These are phyloP conservation scores for Tuber aestivum DNA, from an alignment of 495 filamentous ascomycete species.

Conservation along the genomic window DNA sequence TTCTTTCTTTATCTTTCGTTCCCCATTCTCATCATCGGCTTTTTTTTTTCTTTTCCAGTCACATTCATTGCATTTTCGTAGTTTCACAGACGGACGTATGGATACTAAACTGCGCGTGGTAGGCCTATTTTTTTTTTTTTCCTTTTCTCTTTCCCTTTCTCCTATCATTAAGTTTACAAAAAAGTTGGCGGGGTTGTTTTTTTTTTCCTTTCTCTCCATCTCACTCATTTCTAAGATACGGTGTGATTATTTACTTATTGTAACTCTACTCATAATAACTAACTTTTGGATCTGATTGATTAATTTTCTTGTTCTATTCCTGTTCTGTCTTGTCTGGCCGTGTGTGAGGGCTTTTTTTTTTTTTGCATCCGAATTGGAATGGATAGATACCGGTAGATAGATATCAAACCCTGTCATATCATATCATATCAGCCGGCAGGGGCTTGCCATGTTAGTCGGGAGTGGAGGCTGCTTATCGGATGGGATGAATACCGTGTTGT, in stretches of 20 bases:
- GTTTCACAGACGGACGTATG: not conserved
- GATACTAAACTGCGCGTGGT: not conserved
- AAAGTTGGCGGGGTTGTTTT: slow-evolving; percentile 4
- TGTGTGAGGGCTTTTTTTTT: slow-evolving; percentile 16
- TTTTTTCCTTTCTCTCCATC: not conserved
- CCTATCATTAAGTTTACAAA: not conserved
- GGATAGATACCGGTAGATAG: slow-evolving; percentile 13
- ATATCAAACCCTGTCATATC: slow-evolving; percentile 1
- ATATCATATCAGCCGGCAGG: slow-evolving; percentile 1
- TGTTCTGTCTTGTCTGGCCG: slow-evolving; percentile 25
- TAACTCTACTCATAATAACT: slow-evolving; percentile 12
- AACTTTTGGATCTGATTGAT: slow-evolving; percentile 20
- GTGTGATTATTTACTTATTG: slow-evolving; percentile 18
- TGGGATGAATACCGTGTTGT: not conserved
- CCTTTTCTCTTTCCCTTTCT: not conserved
- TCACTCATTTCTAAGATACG: slow-evolving; percentile 14
- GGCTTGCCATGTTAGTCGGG: not conserved
- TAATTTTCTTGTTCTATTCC: slow-evolving; percentile 22
- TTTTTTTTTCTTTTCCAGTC: slow-evolving; percentile 18
- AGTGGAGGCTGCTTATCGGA: not conserved
- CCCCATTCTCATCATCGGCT: not conserved
- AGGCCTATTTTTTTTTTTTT: not conserved
- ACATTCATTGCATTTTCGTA: slow-evolving; percentile 21
- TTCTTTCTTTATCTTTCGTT: not conserved
- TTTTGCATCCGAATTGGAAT: slow-evolving; percentile 16